Base-by-base conservation (phyloP, 495 filamentous ascomycete species). In the Podospora pseudoanserina region DNA sequence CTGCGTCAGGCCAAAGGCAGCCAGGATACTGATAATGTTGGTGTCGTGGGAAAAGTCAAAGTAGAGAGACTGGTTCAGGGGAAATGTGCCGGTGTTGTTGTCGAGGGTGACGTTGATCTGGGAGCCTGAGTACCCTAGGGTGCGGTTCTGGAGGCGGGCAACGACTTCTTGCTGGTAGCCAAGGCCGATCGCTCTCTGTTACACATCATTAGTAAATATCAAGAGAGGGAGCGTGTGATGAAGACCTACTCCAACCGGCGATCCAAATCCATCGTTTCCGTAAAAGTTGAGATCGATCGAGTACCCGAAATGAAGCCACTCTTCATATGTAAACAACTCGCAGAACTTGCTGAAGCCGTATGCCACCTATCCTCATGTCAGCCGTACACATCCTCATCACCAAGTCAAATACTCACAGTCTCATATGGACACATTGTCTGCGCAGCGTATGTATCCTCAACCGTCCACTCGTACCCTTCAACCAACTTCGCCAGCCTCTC, bases 21-120 rank as follows among this genome's bases (percentile, higher is more conserved):
- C 84, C 73, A 91, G 90, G 63, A 92, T 87, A 34, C 83, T 81
- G 9, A 86, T 85, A 83, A 95, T 89, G 71, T 89, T 87, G 72
- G 93, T 94, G 79, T 96, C 92, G 74, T 96, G 92, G 7, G 87
- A 89, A 74, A 96, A 94, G 79, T 96, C 92, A 0, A 91, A 89
- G 68, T 92, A 96, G 0, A 94, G 76, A 23, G 69, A 81, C 27
- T 80, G 79, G 69, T 88, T 83, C 4, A 94, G 76, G 0, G 92
- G 91, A 73, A 95, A 96, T 0, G 89, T 91, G 16, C 71, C 71
- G 1, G 81, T 77, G 65, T 84, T 81, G 30, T 78, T 80, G 75
- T 96, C 91, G 0, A 96, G 83, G 0, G 92, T 94, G 49, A 83
- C 74, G 72, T 90, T 90, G 79, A 88, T 82, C 69, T 86, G 84